These are phyloP conservation scores for Phyllosticta citriasiana DNA, from an alignment of 2,329 filamentous ascomycete genomes.

Conservation along the genomic window DNA sequence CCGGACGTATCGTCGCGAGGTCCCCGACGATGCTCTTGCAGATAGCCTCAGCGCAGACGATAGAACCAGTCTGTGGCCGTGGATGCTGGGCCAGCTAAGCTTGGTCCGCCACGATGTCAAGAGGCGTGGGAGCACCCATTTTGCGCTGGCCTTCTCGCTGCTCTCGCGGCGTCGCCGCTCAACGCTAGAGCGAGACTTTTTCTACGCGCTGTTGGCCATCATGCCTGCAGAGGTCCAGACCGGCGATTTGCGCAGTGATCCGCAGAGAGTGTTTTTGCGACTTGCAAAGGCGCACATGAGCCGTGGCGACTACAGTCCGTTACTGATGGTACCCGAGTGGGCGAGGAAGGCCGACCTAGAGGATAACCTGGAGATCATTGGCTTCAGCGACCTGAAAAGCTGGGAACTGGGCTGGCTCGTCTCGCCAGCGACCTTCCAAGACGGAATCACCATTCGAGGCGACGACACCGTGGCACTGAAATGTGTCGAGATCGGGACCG, in stretches of 20 bases:
- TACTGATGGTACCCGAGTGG: conserved; percentile 9
- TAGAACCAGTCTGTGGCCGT: not conserved
- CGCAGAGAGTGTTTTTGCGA: conserved; percentile 5
- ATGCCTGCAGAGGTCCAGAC: not conserved
- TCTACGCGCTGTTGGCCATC: not conserved
- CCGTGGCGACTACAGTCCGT: conserved; percentile 13
- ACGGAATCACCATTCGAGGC: not conserved
- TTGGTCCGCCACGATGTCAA: not conserved
- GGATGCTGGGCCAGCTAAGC: not conserved
- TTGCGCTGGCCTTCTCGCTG: not conserved
- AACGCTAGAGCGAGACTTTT: not conserved
- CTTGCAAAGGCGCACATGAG: conserved; percentile 11
- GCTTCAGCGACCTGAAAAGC: not conserved
- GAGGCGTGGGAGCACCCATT: not conserved
- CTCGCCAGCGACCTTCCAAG: not conserved
- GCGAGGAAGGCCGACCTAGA: not conserved
- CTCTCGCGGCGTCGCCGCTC: not conserved
- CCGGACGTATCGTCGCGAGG: not conserved
- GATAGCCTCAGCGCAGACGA: not conserved
- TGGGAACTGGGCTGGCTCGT: not conserved
- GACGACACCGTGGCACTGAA: not conserved
- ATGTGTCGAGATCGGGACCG: not conserved
- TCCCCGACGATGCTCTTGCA: not conserved
- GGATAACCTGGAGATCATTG: not conserved
- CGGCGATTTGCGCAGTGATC: conserved; percentile 3